Percentiles rank a stretch among this genome's conserved stretches.
Evolutionary conservation across 192 early-diverging fungal genomes (phyloP).

Genomic region (Dimargaris verticillata): DNA sequence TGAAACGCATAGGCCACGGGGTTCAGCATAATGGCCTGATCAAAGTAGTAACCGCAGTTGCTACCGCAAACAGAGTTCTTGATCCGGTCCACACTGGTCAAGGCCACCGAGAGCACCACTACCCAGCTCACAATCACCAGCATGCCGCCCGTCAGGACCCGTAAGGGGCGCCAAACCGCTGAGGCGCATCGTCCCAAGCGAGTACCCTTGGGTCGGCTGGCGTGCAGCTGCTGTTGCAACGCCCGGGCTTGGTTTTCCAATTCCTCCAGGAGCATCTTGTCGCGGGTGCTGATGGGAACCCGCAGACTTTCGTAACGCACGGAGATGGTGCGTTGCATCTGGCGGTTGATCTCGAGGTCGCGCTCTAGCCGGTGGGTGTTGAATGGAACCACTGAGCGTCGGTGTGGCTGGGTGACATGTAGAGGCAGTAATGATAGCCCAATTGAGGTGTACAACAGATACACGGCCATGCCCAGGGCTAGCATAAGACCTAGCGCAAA

Average conservation of each 20-base stretch:
- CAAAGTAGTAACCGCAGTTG: constrained; percentile 36
- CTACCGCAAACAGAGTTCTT: constrained; percentile 31
- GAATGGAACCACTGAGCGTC: neutral
- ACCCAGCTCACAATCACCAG: constrained; percentile 3
- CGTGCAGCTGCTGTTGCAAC: neutral
- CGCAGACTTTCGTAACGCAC: constrained; percentile 8
- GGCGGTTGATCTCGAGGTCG: constrained; percentile 7
- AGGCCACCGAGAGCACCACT: constrained; percentile 5
- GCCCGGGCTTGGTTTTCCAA: neutral
- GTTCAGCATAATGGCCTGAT: constrained; percentile 29
- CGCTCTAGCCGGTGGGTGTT: constrained; percentile 8
- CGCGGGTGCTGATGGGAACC: constrained; percentile 6
- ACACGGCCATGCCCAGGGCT: constrained; percentile 32
- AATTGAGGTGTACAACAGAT: constrained; percentile 29
- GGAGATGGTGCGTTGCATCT: constrained; percentile 7
- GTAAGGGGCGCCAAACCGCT: neutral
- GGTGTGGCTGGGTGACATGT: neutral
- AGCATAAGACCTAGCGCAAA: constrained; percentile 32
- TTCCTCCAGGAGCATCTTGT: constrained; percentile 5
- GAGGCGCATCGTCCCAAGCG: neutral
- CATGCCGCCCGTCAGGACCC: neutral
- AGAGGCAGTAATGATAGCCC: constrained; percentile 6
- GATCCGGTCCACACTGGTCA: constrained; percentile 32
- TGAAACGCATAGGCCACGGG: constrained; percentile 35
- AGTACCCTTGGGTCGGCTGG: neutral